Evolutionary conservation across 140 eudicot genomes (phyloP).

Genomic region (Erigeron philadelphicus): DNA sequence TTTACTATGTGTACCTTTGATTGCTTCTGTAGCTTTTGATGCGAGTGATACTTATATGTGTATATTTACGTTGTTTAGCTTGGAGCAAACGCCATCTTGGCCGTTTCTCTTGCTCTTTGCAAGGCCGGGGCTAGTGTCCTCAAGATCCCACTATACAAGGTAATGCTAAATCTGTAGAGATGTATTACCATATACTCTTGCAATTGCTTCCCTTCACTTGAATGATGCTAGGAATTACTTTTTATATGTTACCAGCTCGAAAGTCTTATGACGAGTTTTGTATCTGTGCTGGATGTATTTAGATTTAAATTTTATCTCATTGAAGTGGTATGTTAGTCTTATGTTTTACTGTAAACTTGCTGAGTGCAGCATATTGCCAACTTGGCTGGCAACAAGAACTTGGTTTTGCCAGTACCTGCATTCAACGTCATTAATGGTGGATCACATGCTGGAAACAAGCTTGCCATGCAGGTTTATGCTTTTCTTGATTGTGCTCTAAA

Average conservation of each 20-base stretch:
- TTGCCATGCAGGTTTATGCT: conserved; percentile 75
- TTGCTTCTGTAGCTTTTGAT: not conserved
- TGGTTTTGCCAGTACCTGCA: conserved; percentile 91
- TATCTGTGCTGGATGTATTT: not conserved
- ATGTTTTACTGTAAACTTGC: conserved; percentile 15
- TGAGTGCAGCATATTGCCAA: conserved; percentile 76
- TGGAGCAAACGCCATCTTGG: conserved; percentile 87
- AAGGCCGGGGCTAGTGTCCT: conserved; percentile 82
- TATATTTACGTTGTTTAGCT: conserved; percentile 47
- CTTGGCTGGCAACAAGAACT: conserved; percentile 85
- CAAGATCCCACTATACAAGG: conserved; percentile 89
- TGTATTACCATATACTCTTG: too few species aligned
- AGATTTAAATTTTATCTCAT: not conserved
- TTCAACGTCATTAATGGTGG: conserved; percentile 96
- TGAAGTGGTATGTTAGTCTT: not conserved
- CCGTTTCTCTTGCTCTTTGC: conserved; percentile 91
- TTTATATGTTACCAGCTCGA: too few species aligned
- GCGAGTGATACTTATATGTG: conserved; percentile 10
- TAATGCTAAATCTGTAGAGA: conserved; percentile 7
- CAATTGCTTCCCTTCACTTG: not conserved
- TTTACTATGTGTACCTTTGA: not conserved
- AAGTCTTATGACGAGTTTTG: not conserved
- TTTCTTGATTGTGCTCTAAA: not conserved
- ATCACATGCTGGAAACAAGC: conserved; percentile 94
- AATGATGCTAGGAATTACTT: not conserved